Evolutionary conservation across 1,139 yeast genomes (phyloP).

Genomic region (Oligophagozyma castellii): DNA sequence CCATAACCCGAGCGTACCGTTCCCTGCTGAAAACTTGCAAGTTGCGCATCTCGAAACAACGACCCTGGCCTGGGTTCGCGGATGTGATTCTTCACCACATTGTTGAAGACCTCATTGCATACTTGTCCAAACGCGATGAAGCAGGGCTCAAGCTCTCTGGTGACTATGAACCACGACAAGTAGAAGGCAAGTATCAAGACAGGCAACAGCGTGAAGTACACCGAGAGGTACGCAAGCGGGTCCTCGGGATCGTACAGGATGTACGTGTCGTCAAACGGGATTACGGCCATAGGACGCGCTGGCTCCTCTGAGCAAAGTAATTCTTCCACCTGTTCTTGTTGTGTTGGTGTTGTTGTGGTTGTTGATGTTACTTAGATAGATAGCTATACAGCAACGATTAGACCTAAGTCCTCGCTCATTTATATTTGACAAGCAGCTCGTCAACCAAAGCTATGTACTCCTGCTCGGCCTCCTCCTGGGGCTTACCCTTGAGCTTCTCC

Average conservation of each 20-base stretch:
- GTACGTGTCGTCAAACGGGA: conserved; percentile 49
- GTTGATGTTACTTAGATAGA: too few species aligned
- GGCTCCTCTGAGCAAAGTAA: too few species aligned
- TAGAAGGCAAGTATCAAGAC: conserved; percentile 67
- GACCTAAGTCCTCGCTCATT: conserved; percentile 4
- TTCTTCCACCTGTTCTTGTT: too few species aligned
- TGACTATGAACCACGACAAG: conserved; percentile 66
- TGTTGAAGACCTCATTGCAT: conserved; percentile 58
- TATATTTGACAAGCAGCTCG: conserved; percentile 44
- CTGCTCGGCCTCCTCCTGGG: conserved; percentile 84
- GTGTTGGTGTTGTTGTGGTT: conserved; percentile 1
- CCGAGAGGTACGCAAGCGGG: conserved; percentile 44
- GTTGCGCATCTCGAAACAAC: conserved; percentile 14
- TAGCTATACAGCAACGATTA: conserved; percentile 2
- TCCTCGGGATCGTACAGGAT: conserved; percentile 66
- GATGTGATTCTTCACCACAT: conserved; percentile 46
- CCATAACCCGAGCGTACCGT: conserved; percentile 55
- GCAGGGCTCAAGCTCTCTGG: conserved; percentile 79
- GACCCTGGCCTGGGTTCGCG: conserved; percentile 69
- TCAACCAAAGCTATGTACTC: conserved; percentile 64
- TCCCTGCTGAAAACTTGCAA: conserved; percentile 35
- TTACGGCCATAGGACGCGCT: conserved; percentile 7
- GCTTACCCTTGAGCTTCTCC: conserved; percentile 73
- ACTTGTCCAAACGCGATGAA: conserved; percentile 80
- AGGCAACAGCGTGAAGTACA: conserved; percentile 72